Evolutionary conservation across 352 stramenopile genomes (phyloP).

Genomic region (Globisporangium echinulatum): DNA sequence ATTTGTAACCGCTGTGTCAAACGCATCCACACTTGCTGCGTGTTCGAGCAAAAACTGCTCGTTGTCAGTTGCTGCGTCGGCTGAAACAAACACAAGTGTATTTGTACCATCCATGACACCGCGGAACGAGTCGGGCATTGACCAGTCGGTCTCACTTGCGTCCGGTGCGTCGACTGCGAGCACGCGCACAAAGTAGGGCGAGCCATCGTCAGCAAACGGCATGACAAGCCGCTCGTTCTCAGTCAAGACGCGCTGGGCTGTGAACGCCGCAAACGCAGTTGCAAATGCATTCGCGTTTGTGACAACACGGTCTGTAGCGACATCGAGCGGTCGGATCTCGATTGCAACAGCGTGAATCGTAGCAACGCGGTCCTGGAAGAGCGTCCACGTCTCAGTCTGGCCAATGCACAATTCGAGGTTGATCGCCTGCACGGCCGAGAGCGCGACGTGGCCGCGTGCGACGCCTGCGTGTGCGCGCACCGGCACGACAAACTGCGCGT

Average conservation of each 20-base stretch:
- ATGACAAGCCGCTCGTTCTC: constrained; percentile 77
- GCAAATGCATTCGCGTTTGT: constrained; percentile 50
- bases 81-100: constrained; percentile 48
- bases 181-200: constrained; percentile 64
- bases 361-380: constrained; percentile 52
- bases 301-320: constrained; percentile 8
- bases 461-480: constrained; percentile 33
- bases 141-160: constrained; percentile 73
- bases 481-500: constrained; percentile 74
- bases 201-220: constrained; percentile 29
- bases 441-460: constrained; percentile 43
- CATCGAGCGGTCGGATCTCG: constrained; percentile 56
- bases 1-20: constrained; percentile 6
- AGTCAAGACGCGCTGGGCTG: constrained; percentile 57
- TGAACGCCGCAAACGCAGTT: constrained; percentile 41
- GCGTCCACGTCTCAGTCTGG: constrained; percentile 64
- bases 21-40: constrained; percentile 7
- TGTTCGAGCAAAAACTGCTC: constrained; percentile 38
- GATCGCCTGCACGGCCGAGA: constrained; percentile 60
- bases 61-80: constrained; percentile 31
- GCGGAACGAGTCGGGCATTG: constrained; percentile 79
- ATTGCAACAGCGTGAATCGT: constrained; percentile 42
- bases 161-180: constrained; percentile 66
- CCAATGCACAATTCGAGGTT: constrained; percentile 78
- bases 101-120: constrained; percentile 50